These are phyloP conservation scores for Metschnikowia aberdeeniae DNA, from an alignment of 805 yeast genomes.

Conservation along the genomic window DNA sequence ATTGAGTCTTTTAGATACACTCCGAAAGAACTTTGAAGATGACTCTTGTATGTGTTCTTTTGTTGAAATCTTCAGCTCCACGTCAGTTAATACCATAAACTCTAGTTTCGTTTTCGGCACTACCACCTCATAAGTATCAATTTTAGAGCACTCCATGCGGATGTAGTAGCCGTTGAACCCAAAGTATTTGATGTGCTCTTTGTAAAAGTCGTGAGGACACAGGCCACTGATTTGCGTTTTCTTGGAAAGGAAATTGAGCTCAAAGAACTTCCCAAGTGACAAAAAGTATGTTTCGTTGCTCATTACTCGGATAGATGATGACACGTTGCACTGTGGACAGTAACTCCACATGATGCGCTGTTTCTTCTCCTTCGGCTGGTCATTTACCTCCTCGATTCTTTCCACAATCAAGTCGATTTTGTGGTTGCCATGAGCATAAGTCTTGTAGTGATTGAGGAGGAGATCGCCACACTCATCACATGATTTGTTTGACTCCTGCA, in stretches of 20 bases:
- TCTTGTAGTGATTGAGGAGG: slow-evolving; percentile 70
- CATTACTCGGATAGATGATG: slow-evolving; percentile 77
- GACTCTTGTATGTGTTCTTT: slow-evolving; percentile 51
- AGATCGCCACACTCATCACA: slow-evolving; percentile 82
- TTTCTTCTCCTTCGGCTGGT: slow-evolving; percentile 29
- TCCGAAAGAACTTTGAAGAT: slow-evolving; percentile 60
- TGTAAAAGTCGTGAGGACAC: slow-evolving; percentile 78
- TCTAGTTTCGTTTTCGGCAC: slow-evolving; percentile 69
- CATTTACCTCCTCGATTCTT: slow-evolving; percentile 27
- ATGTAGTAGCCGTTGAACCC: slow-evolving; percentile 77
- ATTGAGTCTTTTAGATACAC: slow-evolving; percentile 63
- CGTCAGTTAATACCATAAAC: slow-evolving; percentile 71
- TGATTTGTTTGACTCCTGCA: slow-evolving; percentile 56
- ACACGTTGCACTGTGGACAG: slow-evolving; percentile 72
- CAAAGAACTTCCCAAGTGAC: slow-evolving; percentile 91
- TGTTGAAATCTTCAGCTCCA: slow-evolving; percentile 62
- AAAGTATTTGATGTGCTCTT: slow-evolving; percentile 80
- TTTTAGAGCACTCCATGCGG: slow-evolving; percentile 67
- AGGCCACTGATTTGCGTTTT: slow-evolving; percentile 35
- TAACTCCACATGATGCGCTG: slow-evolving; percentile 87
- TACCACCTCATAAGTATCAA: slow-evolving; percentile 73
- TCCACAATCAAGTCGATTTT: slow-evolving; percentile 77
- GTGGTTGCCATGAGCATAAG: slow-evolving; percentile 85
- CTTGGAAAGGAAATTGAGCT: slow-evolving; percentile 69
- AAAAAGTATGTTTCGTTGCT: slow-evolving; percentile 84